Conservation (phyloP, 495 filamentous ascomycete genomes). For the Coniosporium apollinis region DNA sequence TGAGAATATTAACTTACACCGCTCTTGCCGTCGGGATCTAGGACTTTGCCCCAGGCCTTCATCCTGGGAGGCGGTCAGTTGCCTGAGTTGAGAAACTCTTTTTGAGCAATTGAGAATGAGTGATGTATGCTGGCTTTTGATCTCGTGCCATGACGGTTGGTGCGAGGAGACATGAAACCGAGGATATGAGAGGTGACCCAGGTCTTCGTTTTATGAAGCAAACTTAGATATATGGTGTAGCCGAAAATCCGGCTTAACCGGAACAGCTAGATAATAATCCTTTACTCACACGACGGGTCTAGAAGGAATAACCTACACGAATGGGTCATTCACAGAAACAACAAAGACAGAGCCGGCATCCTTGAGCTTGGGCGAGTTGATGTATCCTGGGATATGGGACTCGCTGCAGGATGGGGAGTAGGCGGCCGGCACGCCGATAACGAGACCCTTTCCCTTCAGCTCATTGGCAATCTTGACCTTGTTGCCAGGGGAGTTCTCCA, state of each 20-base stretch:
- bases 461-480: slow-evolving; percentile 73
- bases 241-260: too few species aligned
- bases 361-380: slow-evolving; percentile 54
- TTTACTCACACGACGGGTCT: slow-evolving; percentile 5
- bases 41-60: slow-evolving; percentile 64
- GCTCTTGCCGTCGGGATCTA: slow-evolving; percentile 53
- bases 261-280: too few species aligned
- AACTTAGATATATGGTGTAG: too few species aligned
- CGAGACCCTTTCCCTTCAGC: slow-evolving; percentile 52
- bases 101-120: too few species aligned
- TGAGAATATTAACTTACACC: slow-evolving; percentile 41
- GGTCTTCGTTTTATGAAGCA: too few species aligned
- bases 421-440: slow-evolving; percentile 82
- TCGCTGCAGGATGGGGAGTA: slow-evolving; percentile 68
- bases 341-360: slow-evolving; percentile 70
- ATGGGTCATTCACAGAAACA: slow-evolving; percentile 85
- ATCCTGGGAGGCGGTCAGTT: too few species aligned
- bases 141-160: too few species aligned
- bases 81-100: too few species aligned
- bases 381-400: slow-evolving; percentile 67
- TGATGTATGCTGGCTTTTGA: too few species aligned
- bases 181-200: too few species aligned
- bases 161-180: too few species aligned
- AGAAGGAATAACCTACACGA: slow-evolving; percentile 65
- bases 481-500: slow-evolving; percentile 55